These are phyloP conservation scores for Pseudocercospora macadamiae DNA, from an alignment of 2,329 filamentous ascomycete species.

Conservation along the genomic window DNA sequence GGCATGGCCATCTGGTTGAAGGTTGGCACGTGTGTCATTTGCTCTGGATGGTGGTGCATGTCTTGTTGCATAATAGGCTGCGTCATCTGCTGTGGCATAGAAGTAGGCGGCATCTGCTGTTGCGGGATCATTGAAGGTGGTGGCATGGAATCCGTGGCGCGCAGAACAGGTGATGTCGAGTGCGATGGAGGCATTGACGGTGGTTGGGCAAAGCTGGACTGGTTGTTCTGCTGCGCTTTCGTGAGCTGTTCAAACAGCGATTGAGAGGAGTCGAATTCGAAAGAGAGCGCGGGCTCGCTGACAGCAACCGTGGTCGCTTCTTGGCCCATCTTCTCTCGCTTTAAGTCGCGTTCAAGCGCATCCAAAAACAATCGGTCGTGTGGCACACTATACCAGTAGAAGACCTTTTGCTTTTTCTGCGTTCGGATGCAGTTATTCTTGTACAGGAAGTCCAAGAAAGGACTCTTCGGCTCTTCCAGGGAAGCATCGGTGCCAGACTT, in stretches of 20 bases:
- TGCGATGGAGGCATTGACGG: constrained; percentile 66
- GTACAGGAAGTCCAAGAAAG: constrained; percentile 97
- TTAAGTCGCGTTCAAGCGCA: constrained; percentile 93
- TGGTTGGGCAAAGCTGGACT: constrained; percentile 73
- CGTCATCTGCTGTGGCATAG: constrained; percentile 34
- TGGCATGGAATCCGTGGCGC: constrained; percentile 91
- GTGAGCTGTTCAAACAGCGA: constrained; percentile 99
- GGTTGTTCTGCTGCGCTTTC: constrained; percentile 98
- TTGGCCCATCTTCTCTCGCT: constrained; percentile 99
- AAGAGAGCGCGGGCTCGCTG: constrained; percentile 94
- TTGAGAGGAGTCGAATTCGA: constrained; percentile 98
- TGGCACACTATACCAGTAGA: constrained; percentile 99
- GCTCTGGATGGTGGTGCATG: constrained; percentile 56
- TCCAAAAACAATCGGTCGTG: constrained; percentile 97
- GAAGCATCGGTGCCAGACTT: constrained; percentile 98
- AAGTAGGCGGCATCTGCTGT: constrained; percentile 31
- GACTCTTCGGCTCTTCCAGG: constrained; percentile 97
- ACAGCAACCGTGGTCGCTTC: constrained; percentile 96
- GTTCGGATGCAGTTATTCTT: constrained; percentile 99
- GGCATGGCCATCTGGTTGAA: constrained; percentile 75
- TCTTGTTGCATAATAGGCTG: constrained; percentile 45
- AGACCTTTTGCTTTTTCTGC: constrained; percentile 99
- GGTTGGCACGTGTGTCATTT: constrained; percentile 63
- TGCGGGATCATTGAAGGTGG: constrained; percentile 78
- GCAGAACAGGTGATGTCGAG: constrained; percentile 84